A percentile compares a stretch with the other conserved stretches of the same genome.
Evolutionary conservation across 2,329 filamentous ascomycete genomes (phyloP).

Genomic region (Ambrosiella beaveri): DNA sequence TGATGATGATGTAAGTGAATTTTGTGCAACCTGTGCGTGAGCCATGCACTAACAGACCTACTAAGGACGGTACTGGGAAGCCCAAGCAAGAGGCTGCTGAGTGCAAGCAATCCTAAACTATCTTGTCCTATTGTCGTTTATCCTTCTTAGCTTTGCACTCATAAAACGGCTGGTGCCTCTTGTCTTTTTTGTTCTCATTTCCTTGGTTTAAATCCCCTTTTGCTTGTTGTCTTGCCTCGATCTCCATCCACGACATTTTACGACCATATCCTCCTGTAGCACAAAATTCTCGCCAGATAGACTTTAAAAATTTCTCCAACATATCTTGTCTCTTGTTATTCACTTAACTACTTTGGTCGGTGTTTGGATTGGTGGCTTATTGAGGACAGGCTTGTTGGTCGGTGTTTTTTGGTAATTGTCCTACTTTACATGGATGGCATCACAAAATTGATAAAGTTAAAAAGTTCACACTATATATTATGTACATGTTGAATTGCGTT

Average conservation of each 20-base stretch:
- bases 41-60: constrained; percentile 2
- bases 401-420: too few relatives aligned
- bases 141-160: constrained; percentile 1
- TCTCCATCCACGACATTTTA: not conserved
- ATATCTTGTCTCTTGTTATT: not conserved
- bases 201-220: not conserved
- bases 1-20: constrained; percentile 51
- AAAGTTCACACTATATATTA: too few relatives aligned
- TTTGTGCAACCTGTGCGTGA: constrained; percentile 11
- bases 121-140: not conserved
- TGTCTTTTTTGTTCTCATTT: constrained; percentile 5
- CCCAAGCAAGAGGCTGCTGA: constrained; percentile 88
- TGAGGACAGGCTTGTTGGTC: too few relatives aligned
- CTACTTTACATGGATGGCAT: too few relatives aligned
- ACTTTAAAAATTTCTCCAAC: not conserved
- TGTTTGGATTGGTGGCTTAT: too few relatives aligned
- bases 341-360: not conserved
- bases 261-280: not conserved
- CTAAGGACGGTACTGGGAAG: constrained; percentile 68
- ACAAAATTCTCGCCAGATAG: not conserved
- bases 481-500: too few relatives aligned
- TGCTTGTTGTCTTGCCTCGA: not conserved
- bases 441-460: too few relatives aligned
- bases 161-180: constrained; percentile 7
- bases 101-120: constrained; percentile 78